Percentiles rank a stretch among this genome's conserved stretches.
Conservation (phyloP, 495 filamentous ascomycete species). For the Aspergillus bertholletiae region DNA sequence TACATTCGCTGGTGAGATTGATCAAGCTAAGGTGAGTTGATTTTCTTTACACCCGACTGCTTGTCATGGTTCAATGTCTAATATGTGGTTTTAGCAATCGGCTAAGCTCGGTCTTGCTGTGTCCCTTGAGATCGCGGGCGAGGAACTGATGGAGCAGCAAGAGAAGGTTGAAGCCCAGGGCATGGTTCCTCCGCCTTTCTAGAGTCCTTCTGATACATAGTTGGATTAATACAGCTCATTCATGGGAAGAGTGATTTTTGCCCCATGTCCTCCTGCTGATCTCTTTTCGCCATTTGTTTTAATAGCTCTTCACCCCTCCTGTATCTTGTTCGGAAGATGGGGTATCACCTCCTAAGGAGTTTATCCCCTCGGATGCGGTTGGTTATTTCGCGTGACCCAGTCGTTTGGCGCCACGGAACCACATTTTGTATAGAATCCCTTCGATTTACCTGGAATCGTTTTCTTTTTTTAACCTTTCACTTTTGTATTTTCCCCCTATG, state of each 20-base stretch:
- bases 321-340: slow-evolving; percentile 32
- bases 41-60: slow-evolving; percentile 5
- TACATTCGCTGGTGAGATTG: slow-evolving; percentile 95
- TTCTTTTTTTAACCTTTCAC: slow-evolving; percentile 8
- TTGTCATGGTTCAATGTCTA: slow-evolving; percentile 12
- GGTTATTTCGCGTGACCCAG: slow-evolving; percentile 33
- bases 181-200: slow-evolving; percentile 53
- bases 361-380: slow-evolving; percentile 29
- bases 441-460: slow-evolving; percentile 21
- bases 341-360: slow-evolving; percentile 26
- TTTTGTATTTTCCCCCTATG: slow-evolving; percentile 25
- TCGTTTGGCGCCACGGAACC: slow-evolving; percentile 44
- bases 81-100: slow-evolving; percentile 62
- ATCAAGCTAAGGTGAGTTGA: slow-evolving; percentile 82
- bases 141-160: slow-evolving; percentile 91
- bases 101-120: slow-evolving; percentile 94
- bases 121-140: slow-evolving; percentile 83
- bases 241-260: slow-evolving; percentile 5
- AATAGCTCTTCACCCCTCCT: slow-evolving; percentile 42
- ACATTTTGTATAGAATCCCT: slow-evolving; percentile 47
- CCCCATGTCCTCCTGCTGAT: slow-evolving; percentile 7
- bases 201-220: slow-evolving; percentile 20
- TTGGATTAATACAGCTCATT: slow-evolving; percentile 9
- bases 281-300: slow-evolving; percentile 41
- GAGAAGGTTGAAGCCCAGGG: slow-evolving; percentile 56